A percentile compares a stretch with the other conserved stretches of the same genome.
phyloP scores from a whole-genome alignment of 2,329 filamentous ascomycete genomes.

The Fusarium subtropicale region DNA sequence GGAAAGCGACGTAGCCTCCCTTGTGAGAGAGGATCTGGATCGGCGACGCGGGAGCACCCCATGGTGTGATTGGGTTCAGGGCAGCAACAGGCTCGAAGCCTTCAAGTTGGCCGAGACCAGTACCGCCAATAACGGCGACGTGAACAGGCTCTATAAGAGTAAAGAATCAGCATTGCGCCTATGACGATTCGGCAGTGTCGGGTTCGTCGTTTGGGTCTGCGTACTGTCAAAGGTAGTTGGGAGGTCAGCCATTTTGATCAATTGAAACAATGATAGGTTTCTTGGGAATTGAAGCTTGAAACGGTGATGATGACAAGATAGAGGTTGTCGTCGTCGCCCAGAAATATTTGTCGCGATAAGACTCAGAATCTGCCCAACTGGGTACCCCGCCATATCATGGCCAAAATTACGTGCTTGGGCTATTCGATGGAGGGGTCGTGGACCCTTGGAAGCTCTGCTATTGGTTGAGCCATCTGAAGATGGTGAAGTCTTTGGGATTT shows the following conservation, averaged over 20 bases:
- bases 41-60: constrained; percentile 80
- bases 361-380: constrained; percentile 11
- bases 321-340: constrained; percentile 17
- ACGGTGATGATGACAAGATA: constrained; percentile 10
- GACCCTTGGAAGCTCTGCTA: constrained; percentile 27
- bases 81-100: constrained; percentile 87
- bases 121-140: constrained; percentile 93
- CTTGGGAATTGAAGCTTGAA: constrained; percentile 4
- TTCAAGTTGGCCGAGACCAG: constrained; percentile 87
- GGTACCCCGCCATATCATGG: constrained; percentile 47
- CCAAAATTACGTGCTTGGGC: constrained; percentile 39
- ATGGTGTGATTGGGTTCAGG: constrained; percentile 83
- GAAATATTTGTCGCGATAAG: constrained; percentile 32
- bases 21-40: constrained; percentile 92
- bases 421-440: constrained; percentile 45
- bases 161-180: constrained; percentile 28
- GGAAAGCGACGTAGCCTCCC: constrained; percentile 86
- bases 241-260: constrained; percentile 61
- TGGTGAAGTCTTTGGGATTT: not conserved
- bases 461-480: constrained; percentile 31
- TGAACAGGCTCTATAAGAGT: constrained; percentile 70
- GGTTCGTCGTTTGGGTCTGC: constrained; percentile 40
- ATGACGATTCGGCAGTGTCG: not conserved
- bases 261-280: not conserved
- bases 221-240: constrained; percentile 70